A percentile compares a stretch with the other conserved stretches of the same genome.
These are phyloP conservation scores for Ganoderma resinaceum DNA, from an alignment of 1,284 basidiomycete genomes.

Conservation along the genomic window DNA sequence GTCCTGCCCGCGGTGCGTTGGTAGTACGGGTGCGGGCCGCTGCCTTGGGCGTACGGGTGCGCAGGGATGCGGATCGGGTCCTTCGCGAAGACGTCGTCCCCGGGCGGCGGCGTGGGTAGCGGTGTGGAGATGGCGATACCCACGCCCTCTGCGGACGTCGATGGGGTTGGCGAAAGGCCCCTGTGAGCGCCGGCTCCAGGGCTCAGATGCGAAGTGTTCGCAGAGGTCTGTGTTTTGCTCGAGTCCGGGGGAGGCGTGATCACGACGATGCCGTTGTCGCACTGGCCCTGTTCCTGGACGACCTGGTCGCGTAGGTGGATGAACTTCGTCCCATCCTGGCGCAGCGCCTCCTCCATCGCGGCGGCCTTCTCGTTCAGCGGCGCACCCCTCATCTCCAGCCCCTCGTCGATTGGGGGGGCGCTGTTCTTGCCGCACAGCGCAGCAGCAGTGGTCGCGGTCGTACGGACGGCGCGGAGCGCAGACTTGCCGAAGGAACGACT, in stretches of 20 bases:
- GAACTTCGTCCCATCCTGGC: slow-evolving; percentile 50
- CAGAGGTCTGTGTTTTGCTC: background rate
- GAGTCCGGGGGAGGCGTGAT: slow-evolving; percentile 24
- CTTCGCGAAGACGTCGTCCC: slow-evolving; percentile 41
- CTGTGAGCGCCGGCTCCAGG: slow-evolving; percentile 18
- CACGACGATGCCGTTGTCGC: slow-evolving; percentile 32
- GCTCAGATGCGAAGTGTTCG: background rate
- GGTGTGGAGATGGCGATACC: slow-evolving; percentile 76
- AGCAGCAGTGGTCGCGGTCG: slow-evolving; percentile 46
- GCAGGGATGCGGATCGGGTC: slow-evolving; percentile 50
- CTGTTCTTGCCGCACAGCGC: slow-evolving; percentile 39
- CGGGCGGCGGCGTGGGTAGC: slow-evolving; percentile 39
- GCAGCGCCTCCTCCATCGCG: slow-evolving; percentile 51
- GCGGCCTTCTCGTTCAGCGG: slow-evolving; percentile 43
- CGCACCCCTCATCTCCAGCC: slow-evolving; percentile 32
- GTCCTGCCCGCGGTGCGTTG: slow-evolving; percentile 23
- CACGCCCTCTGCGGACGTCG: slow-evolving; percentile 47
- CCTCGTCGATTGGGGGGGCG: slow-evolving; percentile 25
- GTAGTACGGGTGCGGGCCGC: slow-evolving; percentile 41
- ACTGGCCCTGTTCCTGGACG: slow-evolving; percentile 23
- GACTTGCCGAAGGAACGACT: slow-evolving; percentile 67
- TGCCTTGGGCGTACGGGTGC: slow-evolving; percentile 66
- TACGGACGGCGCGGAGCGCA: slow-evolving; percentile 50
- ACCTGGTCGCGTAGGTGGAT: slow-evolving; percentile 44
- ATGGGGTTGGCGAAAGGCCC: slow-evolving; percentile 42